Conservation (phyloP, 2,329 filamentous ascomycete genomes). For the Alternaria gansuensis region DNA sequence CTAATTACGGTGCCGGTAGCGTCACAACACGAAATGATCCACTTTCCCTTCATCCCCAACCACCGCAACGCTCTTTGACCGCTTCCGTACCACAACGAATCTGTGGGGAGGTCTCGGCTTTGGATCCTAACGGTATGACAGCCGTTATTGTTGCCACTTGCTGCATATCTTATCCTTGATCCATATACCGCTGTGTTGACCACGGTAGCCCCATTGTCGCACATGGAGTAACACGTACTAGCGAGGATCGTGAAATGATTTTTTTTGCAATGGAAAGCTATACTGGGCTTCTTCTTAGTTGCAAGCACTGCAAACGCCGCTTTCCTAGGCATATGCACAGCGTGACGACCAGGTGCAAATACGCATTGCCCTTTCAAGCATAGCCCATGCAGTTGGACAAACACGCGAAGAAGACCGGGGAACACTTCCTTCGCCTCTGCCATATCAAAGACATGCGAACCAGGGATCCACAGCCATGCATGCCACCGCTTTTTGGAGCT, state of each 20-base stretch:
- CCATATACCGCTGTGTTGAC: conserved; percentile 29
- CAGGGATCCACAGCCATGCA: conserved; percentile 46
- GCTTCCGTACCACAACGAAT: conserved; percentile 29
- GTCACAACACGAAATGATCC: conserved; percentile 21
- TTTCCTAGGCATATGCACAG: conserved; percentile 15
- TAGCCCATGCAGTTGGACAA: conserved; percentile 24
- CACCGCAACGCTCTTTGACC: conserved; percentile 29
- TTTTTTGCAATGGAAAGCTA: conserved; percentile 10
- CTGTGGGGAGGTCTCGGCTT: conserved; percentile 29
- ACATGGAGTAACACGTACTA: conserved; percentile 21
- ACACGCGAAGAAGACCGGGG: conserved; percentile 26
- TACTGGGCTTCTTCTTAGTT: neutral
- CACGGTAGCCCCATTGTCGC: conserved; percentile 25
- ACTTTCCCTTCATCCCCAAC: conserved; percentile 36
- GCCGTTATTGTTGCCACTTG: conserved; percentile 33
- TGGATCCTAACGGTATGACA: conserved; percentile 36
- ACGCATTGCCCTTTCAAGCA: conserved; percentile 22
- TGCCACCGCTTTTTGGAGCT: conserved; percentile 45
- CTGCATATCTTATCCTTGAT: conserved; percentile 20
- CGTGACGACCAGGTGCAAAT: conserved; percentile 9
- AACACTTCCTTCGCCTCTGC: conserved; percentile 32
- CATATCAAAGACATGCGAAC: conserved; percentile 34
- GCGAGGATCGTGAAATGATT: conserved; percentile 11
- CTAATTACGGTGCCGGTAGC: conserved; percentile 4
- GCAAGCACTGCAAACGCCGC: neutral